Evolutionary conservation across 768 basidiomycete species (phyloP), one percentile per base, ranked within the genome.

Genomic region (Pleurotus djamor): DNA sequence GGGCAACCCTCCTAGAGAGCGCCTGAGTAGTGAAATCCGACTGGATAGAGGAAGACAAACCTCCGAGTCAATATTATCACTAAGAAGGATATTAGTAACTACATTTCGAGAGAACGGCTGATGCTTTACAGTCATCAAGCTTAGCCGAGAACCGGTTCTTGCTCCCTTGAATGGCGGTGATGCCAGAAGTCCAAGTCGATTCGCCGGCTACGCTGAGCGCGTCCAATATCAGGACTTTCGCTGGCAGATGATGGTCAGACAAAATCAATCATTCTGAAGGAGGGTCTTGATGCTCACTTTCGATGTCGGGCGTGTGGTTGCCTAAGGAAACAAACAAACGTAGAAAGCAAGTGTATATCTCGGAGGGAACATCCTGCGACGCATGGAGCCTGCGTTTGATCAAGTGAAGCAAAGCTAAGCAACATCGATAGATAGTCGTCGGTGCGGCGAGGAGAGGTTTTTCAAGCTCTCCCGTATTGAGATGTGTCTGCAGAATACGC

Each of bases 171-270:
- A 68, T 41, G 6, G 52, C 58, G 34, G 48, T 60, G 13, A 70
- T 44, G 33, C 68, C 69, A 28, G 61, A 33, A n/a, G 33, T 50
- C 21, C 71, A 35, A 1, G 63, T 61, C 17, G 55, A 56, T 9
- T 60, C 47, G 37, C 64, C 59, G 32, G 71, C 43, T 4, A 71
- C 55, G 14, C 70, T 67, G 3, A 77, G 59, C 14, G 65, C 66
- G 66, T 74, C 74, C 5, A 79, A 51, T 12, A 74, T 63, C 14
- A 69, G 58, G 37, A 72, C 69, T 48, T 69, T 73, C 48, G 72
- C 76, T 78, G 57, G n/a, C 17, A 17, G 45, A n/a, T 47, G 7
- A 17, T 41, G 7, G 38, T 52, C 43, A n/a, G 17, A 17, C 6
- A 45, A 36, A 12, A 14, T 41, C 10, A 8, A 21, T 10, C 21